These are phyloP conservation scores for Mucor lusitanicus DNA, from an alignment of 371 early-diverging fungal species.

Conservation along the genomic window DNA sequence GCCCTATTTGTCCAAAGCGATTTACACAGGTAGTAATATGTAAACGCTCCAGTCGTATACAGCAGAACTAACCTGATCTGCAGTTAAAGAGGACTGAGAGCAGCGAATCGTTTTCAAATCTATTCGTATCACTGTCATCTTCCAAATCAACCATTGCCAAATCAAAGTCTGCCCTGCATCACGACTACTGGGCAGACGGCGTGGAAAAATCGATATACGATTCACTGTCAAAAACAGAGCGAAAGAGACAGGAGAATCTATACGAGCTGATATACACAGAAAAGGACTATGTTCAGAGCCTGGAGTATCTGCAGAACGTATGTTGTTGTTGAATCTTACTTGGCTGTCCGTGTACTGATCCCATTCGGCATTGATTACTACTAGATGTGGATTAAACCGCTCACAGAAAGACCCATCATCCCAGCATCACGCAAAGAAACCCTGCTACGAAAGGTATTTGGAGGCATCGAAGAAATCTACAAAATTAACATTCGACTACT, in stretches of 20 bases:
- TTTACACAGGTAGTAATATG: slow-evolving; percentile 29
- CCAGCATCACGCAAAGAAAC: slow-evolving; percentile 56
- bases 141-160: neutral
- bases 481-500: slow-evolving; percentile 71
- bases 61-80: neutral
- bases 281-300: slow-evolving; percentile 85
- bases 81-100: neutral
- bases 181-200: slow-evolving; percentile 58
- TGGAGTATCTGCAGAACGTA: slow-evolving; percentile 44
- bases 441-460: slow-evolving; percentile 82
- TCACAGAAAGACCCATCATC: slow-evolving; percentile 68
- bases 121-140: neutral
- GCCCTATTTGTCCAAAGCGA: slow-evolving; percentile 65
- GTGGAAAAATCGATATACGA: slow-evolving; percentile 70
- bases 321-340: neutral
- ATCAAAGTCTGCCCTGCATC: slow-evolving; percentile 3
- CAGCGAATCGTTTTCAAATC: neutral
- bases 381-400: slow-evolving; percentile 78
- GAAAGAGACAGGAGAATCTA: slow-evolving; percentile 90
- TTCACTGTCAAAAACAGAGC: slow-evolving; percentile 71
- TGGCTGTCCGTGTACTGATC: neutral
- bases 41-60: neutral
- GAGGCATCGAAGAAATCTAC: slow-evolving; percentile 73
- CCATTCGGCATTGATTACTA: neutral
- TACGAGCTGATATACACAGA: slow-evolving; percentile 92